These are phyloP conservation scores for Geotrichum aggregatum DNA, from an alignment of 1,139 yeast species.

Conservation along the genomic window DNA sequence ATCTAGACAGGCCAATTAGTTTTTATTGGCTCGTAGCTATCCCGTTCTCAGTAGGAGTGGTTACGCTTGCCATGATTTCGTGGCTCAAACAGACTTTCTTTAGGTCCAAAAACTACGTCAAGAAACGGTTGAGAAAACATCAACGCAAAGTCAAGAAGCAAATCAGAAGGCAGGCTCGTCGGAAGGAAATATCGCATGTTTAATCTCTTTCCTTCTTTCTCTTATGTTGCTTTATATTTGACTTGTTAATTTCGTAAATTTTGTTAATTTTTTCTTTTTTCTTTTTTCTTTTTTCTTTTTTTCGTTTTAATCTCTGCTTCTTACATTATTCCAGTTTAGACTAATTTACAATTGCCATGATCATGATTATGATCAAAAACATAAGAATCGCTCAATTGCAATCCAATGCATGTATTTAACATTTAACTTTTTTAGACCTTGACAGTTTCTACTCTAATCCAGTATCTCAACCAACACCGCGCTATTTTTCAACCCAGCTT, in stretches of 20 bases:
- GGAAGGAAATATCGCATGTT: slow-evolving; percentile 12
- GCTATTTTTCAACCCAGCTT: slow-evolving; percentile 77
- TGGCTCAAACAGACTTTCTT: slow-evolving; percentile 24
- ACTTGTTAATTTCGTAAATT: too few relatives aligned
- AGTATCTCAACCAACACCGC: slow-evolving; percentile 64
- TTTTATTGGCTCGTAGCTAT: slow-evolving; percentile 52
- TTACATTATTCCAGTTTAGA: too few relatives aligned
- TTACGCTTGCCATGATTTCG: slow-evolving; percentile 33
- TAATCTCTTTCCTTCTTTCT: background rate
- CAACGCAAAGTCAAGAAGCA: slow-evolving; percentile 20
- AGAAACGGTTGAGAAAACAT: slow-evolving; percentile 16
- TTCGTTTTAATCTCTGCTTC: background rate
- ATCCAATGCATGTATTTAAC: too few relatives aligned
- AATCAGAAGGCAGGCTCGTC: slow-evolving; percentile 15
- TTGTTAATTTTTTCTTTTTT: too few relatives aligned
- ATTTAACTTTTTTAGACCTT: too few relatives aligned
- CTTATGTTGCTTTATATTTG: too few relatives aligned
- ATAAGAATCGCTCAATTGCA: too few relatives aligned
- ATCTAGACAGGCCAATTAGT: slow-evolving; percentile 42
- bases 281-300: background rate
- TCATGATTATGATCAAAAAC: too few relatives aligned
- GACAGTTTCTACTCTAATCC: slow-evolving; percentile 27
- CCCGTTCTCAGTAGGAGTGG: slow-evolving; percentile 46
- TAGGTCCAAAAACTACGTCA: slow-evolving; percentile 11
- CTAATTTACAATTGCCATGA: too few relatives aligned